Percentiles rank a stretch among this genome's conserved stretches.
These are phyloP conservation scores for Trifolium repens DNA, from an alignment of 306 rosid genomes.

Conservation along the genomic window DNA sequence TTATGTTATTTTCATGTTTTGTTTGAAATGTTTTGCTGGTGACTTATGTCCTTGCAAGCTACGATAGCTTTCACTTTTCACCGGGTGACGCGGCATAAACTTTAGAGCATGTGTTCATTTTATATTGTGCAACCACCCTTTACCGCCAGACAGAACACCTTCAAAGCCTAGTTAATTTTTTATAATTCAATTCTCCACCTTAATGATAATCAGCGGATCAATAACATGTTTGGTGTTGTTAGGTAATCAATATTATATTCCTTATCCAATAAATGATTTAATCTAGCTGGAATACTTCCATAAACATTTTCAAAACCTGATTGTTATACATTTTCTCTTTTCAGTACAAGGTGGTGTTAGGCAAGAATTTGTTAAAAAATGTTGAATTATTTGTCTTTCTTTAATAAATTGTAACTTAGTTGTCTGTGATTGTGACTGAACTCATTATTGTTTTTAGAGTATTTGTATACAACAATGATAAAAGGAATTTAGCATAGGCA, in stretches of 20 bases:
- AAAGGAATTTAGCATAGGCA: conserved; percentile 7
- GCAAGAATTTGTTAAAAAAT: background rate
- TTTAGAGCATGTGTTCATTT: conserved; percentile 14
- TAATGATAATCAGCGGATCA: conserved; percentile 15
- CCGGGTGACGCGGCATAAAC: background rate
- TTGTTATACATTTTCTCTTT: background rate
- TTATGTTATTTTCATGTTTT: background rate
- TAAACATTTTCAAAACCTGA: background rate
- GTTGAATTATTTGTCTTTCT: conserved; percentile 19
- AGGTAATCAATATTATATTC: background rate
- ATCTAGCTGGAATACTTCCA: background rate
- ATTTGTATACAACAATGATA: conserved; percentile 24
- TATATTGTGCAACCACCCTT: background rate
- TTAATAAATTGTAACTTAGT: conserved; percentile 6
- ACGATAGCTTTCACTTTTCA: background rate
- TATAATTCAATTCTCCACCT: conserved; percentile 11
- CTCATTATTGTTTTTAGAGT: background rate
- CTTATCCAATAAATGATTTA: background rate
- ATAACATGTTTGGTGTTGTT: background rate
- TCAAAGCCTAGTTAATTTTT: conserved; percentile 2
- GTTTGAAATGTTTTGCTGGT: conserved; percentile 10
- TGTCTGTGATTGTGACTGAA: conserved; percentile 10
- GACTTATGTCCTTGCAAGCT: conserved; percentile 8
- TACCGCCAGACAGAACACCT: conserved; percentile 7
- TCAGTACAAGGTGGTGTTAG: conserved; percentile 25